Evolutionary conservation across 23 red algal genomes (phyloP).

Genomic region (Cyanidiococcus yangmingshanensis): DNA sequence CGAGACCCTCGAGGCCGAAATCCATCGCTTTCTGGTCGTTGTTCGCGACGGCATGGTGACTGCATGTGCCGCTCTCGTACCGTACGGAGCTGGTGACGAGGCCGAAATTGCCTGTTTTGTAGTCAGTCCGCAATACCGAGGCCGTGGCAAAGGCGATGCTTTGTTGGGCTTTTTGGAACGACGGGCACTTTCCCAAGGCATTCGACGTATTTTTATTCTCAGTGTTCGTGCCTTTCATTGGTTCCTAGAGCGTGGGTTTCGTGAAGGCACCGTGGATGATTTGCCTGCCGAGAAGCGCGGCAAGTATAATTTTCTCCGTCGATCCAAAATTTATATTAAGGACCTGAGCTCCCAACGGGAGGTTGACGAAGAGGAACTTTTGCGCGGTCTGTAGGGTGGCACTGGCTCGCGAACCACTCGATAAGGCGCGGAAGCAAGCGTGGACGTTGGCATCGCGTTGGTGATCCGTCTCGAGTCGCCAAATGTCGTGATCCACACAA

Average conservation of each 20-base stretch:
- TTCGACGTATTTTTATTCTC: conserved; percentile 73
- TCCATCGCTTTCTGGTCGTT: conserved; percentile 68
- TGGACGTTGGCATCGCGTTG: too few relatives aligned
- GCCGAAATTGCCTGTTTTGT: conserved; percentile 81
- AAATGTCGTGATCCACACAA: too few relatives aligned
- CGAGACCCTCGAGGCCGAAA: conserved; percentile 55
- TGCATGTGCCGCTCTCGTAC: conserved; percentile 53
- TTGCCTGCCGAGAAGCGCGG: conserved; percentile 45
- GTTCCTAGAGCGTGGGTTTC: conserved; percentile 91
- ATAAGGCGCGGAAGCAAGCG: too few relatives aligned
- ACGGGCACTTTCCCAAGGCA: conserved; percentile 47
- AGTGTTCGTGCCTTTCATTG: conserved; percentile 81
- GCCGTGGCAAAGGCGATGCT: conserved; percentile 72
- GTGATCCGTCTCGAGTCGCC: too few relatives aligned
- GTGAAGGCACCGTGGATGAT: conserved; percentile 42
- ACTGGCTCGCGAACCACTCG: too few relatives aligned
- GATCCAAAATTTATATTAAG: conserved; percentile 81
- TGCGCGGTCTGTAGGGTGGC: conserved; percentile 6
- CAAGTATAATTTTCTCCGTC: conserved; percentile 45
- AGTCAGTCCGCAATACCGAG: conserved; percentile 68
- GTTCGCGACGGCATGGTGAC: conserved; percentile 98
- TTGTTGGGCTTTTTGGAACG: conserved; percentile 83
- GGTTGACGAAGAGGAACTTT: conserved; percentile 8
- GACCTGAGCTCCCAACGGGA: conserved; percentile 21
- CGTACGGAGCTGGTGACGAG: conserved; percentile 38